A percentile compares a stretch with the other conserved stretches of the same genome.
Evolutionary conservation across 2,329 filamentous ascomycete genomes (phyloP).

Genomic region (Ascochyta koolunga): DNA sequence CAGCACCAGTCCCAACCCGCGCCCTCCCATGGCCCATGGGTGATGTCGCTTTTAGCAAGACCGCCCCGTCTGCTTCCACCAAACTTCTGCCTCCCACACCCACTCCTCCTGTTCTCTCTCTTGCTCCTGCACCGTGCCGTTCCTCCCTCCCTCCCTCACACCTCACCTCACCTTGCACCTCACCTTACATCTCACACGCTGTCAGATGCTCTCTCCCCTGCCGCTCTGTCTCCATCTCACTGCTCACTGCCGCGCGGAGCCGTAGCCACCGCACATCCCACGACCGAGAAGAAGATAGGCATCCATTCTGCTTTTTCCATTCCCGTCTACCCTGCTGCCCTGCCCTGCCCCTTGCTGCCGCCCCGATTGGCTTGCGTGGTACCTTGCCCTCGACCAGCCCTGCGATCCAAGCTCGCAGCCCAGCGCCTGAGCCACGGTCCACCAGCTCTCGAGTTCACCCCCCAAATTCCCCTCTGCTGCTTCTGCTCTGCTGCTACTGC

Average conservation of each 20-base stretch:
- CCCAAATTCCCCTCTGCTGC: conserved; percentile 31
- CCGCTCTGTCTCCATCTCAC: conserved; percentile 4
- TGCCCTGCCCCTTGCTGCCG: conserved; percentile 20
- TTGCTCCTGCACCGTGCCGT: conserved; percentile 17
- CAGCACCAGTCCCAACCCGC: conserved; percentile 23
- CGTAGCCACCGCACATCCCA: conserved; percentile 5
- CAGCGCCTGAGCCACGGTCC: conserved; percentile 18
- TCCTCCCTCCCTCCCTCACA: conserved; percentile 16
- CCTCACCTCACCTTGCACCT: too few species aligned
- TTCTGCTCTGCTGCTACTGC: conserved; percentile 17
- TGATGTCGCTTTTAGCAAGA: conserved; percentile 20
- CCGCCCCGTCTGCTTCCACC: conserved; percentile 21
- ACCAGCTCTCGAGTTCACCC: conserved; percentile 28
- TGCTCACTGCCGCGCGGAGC: conserved; percentile 4
- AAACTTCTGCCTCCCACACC: conserved; percentile 17
- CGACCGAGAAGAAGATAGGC: background rate
- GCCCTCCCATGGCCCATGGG: conserved; percentile 12
- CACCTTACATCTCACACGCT: too few species aligned
- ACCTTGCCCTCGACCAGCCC: conserved; percentile 21
- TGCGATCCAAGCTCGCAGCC: conserved; percentile 28
- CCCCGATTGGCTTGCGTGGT: conserved; percentile 22
- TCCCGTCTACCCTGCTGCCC: background rate
- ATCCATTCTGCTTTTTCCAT: background rate
- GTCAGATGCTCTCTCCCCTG: conserved; percentile 17
- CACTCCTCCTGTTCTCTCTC: conserved; percentile 3